phyloP scores from a whole-genome alignment of 2,329 filamentous ascomycete genomes.

The Dothideomycetes sp. region DNA sequence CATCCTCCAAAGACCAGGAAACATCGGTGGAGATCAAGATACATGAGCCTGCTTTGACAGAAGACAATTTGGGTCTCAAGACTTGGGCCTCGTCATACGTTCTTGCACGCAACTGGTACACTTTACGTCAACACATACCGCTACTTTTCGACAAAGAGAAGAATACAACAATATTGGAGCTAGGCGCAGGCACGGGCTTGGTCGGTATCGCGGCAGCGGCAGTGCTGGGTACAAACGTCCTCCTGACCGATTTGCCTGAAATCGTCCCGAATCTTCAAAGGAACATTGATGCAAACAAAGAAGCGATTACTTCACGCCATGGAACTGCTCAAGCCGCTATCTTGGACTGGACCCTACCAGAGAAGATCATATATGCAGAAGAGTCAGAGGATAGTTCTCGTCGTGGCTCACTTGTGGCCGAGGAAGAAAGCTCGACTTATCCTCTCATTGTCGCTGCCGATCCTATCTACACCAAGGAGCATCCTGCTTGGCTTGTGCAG shows the following conservation, averaged over 20 bases:
- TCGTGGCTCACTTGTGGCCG: slow-evolving; percentile 3
- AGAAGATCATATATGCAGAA: slow-evolving; percentile 19
- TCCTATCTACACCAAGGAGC: slow-evolving; percentile 74
- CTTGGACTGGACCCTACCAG: slow-evolving; percentile 64
- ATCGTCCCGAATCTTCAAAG: slow-evolving; percentile 73
- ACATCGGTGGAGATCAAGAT: slow-evolving; percentile 55
- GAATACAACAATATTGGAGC: slow-evolving; percentile 50
- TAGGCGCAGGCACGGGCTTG: slow-evolving; percentile 87
- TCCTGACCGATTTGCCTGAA: slow-evolving; percentile 73
- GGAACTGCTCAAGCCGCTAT: slow-evolving; percentile 54
- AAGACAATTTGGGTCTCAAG: slow-evolving; percentile 82
- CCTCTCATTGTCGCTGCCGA: slow-evolving; percentile 73
- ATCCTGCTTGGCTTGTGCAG: slow-evolving; percentile 63
- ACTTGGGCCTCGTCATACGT: slow-evolving; percentile 92
- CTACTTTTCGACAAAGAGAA: slow-evolving; percentile 12
- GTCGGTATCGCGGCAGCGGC: slow-evolving; percentile 76
- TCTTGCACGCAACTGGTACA: slow-evolving; percentile 60
- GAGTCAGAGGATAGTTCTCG: neutral
- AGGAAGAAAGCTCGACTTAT: slow-evolving; percentile 23
- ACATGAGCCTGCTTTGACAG: slow-evolving; percentile 77
- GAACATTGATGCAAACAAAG: slow-evolving; percentile 60
- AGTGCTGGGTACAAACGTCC: slow-evolving; percentile 56
- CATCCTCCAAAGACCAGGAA: slow-evolving; percentile 15
- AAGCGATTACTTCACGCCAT: slow-evolving; percentile 44
- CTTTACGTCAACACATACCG: slow-evolving; percentile 20